Evolutionary conservation across 2,329 filamentous ascomycete species (phyloP).

Genomic region (Aspergillus glaucus): DNA sequence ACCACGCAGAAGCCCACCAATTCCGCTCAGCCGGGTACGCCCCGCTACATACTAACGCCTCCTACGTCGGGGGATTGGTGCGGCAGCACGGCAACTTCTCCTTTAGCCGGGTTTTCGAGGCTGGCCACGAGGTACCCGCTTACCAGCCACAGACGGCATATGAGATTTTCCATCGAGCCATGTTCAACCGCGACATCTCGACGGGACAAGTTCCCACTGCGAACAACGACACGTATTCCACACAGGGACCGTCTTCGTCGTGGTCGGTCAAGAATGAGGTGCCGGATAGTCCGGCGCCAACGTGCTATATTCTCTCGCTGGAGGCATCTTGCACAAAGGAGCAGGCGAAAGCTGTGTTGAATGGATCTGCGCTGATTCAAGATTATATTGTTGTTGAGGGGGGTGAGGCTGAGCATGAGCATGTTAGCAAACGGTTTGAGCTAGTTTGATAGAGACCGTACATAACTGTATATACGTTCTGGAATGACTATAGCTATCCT

Average conservation of each 20-base stretch:
- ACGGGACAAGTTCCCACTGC: constrained; percentile 45
- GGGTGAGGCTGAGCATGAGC: constrained; percentile 1
- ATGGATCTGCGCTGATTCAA: constrained; percentile 42
- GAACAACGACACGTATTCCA: constrained; percentile 31
- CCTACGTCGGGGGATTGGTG: constrained; percentile 42
- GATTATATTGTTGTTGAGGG: constrained; percentile 41
- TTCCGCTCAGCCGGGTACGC: constrained; percentile 49
- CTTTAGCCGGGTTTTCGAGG: constrained; percentile 43
- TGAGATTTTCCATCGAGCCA: constrained; percentile 48
- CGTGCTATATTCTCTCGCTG: constrained; percentile 42
- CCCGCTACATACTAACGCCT: constrained; percentile 34
- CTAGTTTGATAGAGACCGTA: not conserved
- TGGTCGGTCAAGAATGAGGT: constrained; percentile 43
- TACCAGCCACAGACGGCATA: constrained; percentile 53
- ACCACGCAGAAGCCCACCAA: constrained; percentile 36
- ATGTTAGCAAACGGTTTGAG: not conserved
- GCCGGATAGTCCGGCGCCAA: constrained; percentile 32
- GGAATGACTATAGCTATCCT: too few relatives aligned
- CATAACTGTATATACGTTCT: not conserved
- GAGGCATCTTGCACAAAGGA: constrained; percentile 39
- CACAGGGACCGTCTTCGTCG: constrained; percentile 33
- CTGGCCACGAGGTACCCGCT: constrained; percentile 45
- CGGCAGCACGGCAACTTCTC: constrained; percentile 46
- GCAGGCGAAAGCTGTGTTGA: constrained; percentile 36
- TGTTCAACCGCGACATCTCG: constrained; percentile 48